phyloP scores from a whole-genome alignment of 441 rosid genomes.

The Geranium incanum region DNA sequence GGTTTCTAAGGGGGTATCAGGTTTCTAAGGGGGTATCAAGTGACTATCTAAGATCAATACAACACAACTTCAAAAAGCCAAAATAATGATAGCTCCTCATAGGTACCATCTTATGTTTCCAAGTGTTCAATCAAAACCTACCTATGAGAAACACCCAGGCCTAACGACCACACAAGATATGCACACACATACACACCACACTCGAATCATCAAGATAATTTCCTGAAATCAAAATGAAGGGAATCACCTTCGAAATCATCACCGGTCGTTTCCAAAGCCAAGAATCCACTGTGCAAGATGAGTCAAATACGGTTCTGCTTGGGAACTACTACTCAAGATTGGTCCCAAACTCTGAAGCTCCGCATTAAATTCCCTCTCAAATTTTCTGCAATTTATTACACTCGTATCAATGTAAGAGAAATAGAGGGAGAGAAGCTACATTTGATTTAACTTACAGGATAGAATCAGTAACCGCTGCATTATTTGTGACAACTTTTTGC shows the following conservation, averaged over 20 bases:
- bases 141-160: too few relatives aligned
- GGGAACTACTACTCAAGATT: conserved; percentile 68
- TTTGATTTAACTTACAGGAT: conserved; percentile 54
- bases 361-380: conserved; percentile 71
- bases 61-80: too few relatives aligned
- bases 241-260: conserved; percentile 13
- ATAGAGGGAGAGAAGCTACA: background rate
- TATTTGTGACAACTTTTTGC: conserved; percentile 38
- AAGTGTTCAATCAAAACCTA: too few relatives aligned
- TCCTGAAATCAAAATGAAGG: background rate
- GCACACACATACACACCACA: too few relatives aligned
- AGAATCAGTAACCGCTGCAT: conserved; percentile 57
- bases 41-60: too few relatives aligned
- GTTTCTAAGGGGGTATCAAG: too few relatives aligned
- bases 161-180: too few relatives aligned
- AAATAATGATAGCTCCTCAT: too few relatives aligned
- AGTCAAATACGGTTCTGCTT: conserved; percentile 85
- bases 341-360: conserved; percentile 89
- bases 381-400: conserved; percentile 40
- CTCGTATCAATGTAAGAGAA: background rate
- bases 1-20: too few relatives aligned
- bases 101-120: too few relatives aligned
- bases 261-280: conserved; percentile 53
- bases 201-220: too few relatives aligned
- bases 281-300: conserved; percentile 96